These are phyloP conservation scores for Kodamaea laetipori DNA, from an alignment of 805 yeast genomes.

Conservation along the genomic window DNA sequence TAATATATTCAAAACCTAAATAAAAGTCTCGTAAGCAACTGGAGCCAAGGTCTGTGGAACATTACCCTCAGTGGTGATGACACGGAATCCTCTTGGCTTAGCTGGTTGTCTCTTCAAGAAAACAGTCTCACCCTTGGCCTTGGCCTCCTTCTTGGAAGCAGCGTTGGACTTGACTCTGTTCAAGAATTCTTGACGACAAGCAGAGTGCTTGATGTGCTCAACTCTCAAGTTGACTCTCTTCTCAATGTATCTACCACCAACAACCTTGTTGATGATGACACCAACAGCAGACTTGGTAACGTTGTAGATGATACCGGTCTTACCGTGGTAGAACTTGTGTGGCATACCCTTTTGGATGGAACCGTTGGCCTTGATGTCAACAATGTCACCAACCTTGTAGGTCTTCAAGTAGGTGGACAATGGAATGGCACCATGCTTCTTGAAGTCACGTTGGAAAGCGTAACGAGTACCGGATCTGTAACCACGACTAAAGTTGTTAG, in stretches of 20 bases:
- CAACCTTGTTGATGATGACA: slow-evolving; percentile 97
- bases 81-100: slow-evolving; percentile 92
- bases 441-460: slow-evolving; percentile 99
- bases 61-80: slow-evolving; percentile 78
- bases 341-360: slow-evolving; percentile 99
- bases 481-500: slow-evolving; percentile 68
- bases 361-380: slow-evolving; percentile 99
- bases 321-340: slow-evolving; percentile 99
- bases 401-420: slow-evolving; percentile 96
- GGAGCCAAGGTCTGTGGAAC: slow-evolving; percentile 98
- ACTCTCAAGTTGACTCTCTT: slow-evolving; percentile 98
- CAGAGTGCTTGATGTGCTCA: slow-evolving; percentile 99
- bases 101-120: slow-evolving; percentile 98
- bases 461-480: slow-evolving; percentile 99
- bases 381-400: slow-evolving; percentile 99
- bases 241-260: slow-evolving; percentile 98
- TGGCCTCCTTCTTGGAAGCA: slow-evolving; percentile 90
- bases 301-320: slow-evolving; percentile 99
- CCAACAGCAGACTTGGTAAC: slow-evolving; percentile 98
- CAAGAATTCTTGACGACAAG: slow-evolving; percentile 98
- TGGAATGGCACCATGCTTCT: slow-evolving; percentile 92
- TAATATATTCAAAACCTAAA: slow-evolving; percentile 51
- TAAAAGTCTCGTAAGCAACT: slow-evolving; percentile 99
- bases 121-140: slow-evolving; percentile 87
- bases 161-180: slow-evolving; percentile 98